Evolutionary conservation across 2,329 filamentous ascomycete genomes (phyloP), one percentile per base, ranked within the genome.

Genomic region (Falciphora oryzae): DNA sequence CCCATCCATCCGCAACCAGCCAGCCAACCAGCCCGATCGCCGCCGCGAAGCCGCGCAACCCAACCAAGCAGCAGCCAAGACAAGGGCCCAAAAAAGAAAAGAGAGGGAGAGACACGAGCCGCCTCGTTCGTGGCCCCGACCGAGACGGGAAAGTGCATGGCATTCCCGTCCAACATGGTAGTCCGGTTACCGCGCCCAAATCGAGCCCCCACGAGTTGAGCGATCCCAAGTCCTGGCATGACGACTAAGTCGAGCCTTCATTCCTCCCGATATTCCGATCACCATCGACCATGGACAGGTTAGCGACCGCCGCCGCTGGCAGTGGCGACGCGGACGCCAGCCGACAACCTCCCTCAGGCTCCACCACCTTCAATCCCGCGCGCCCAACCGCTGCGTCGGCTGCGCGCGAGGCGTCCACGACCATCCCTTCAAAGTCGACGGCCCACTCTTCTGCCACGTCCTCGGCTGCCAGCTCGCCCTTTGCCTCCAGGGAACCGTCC

Each of bases 401-500:
- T 22, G 57, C 27, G 25, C 57, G 57, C 25, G 57, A 58, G 57
- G 29, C 57, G 27, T 58, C 57, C 38, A 44, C 38, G 13, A 28
- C 27, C 57, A 25, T 25, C 25, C 29, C 57, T 58, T 67, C 66
- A 57, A 67, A 60, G 61, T 69, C 65, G 50, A 27, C 63, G 11
- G 65, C 68, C 38, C 68, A 68, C 53, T 29, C 67, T 29, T 66
- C 70, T 44, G 64, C 67, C 50, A 58, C 68, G 31, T 63, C 68
- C n/a, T 75, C 72, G n/a, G 62, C 68, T 38, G 63, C 72, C 50
- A 73, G 70, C 7, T 73, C 75, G 27, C 75, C 75, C 11, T 69
- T 74, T 63, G 66, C 71, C 25, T 76, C 75, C 56, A 76, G 82
- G 70, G 82, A 84, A 65, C 73, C 79, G 25, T 85, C 82, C 16